phyloP scores from a whole-genome alignment of 805 yeast genomes.

The Kockiozyma suomiensis region DNA sequence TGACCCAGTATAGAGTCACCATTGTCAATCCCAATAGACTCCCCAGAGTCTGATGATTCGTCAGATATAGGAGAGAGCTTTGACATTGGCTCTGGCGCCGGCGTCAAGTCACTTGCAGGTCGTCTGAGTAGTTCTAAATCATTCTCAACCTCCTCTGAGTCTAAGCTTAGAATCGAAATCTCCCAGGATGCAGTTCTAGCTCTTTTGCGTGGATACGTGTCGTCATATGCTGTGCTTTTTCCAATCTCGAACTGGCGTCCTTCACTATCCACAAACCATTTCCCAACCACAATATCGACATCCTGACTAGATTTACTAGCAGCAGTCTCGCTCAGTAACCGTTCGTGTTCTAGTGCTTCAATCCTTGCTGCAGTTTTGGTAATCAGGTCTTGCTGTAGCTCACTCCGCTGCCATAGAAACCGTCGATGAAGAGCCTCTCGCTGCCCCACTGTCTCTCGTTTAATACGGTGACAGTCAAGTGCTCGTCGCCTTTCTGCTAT shows the following conservation, averaged over 20 bases:
- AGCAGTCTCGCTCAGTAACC: background rate
- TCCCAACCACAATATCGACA: background rate
- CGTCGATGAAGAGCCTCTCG: background rate
- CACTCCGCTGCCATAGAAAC: background rate
- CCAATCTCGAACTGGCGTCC: background rate
- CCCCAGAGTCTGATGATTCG: constrained; percentile 2
- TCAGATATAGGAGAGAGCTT: background rate
- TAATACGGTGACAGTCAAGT: background rate
- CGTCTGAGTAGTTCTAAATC: background rate
- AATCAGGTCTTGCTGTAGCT: constrained; percentile 6
- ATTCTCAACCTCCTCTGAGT: background rate
- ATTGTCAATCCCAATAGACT: background rate
- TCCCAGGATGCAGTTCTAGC: background rate
- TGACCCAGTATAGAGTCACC: background rate
- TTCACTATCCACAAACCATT: background rate
- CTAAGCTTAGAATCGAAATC: background rate
- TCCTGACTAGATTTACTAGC: no score
- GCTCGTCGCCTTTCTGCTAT: background rate
- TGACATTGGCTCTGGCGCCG: background rate
- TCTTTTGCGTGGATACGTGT: background rate
- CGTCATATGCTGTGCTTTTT: background rate
- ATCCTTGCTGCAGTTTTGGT: background rate
- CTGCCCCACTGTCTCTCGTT: background rate
- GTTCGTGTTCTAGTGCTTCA: constrained; percentile 5
- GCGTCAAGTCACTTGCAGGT: background rate